Base-by-base conservation (phyloP, 495 filamentous ascomycete genomes). In the Lindgomyces ingoldianus region DNA sequence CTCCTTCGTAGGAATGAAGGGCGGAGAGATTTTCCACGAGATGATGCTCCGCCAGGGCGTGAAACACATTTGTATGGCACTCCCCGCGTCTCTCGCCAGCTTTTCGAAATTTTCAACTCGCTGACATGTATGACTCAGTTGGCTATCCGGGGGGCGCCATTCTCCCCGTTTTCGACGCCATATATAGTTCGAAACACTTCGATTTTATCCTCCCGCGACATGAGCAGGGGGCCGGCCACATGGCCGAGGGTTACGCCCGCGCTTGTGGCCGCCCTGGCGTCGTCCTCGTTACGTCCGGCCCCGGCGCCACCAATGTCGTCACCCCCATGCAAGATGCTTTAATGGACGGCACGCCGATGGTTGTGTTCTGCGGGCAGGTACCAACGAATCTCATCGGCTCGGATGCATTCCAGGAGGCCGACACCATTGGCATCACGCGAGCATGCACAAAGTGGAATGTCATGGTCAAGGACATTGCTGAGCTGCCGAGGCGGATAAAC, bases 11-110 rank as follows among this genome's bases (percentile, higher is more conserved):
- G 95, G 95, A 30, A 90, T 91, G 81, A 96, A 83, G 51, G 95
- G 95, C 75, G 94, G 94, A 72, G 87, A 96, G 74, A 98, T 98
- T 64, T 96, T 98, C 81, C 92, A 98, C 72, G 93, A 98, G 78
- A 98, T 98, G 94, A 96, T 98, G 91, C 83, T 92, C 42, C 81
- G 94, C 72, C 91, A 93, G 64, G 85, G 80, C 64, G 95, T 98
- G 27, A 93, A 96, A 80, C 90, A 95, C 76, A 81, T 97, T 71
- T 78, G 76, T 78, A 69, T 47, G 75, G 72, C 9, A 42, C 41
- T 45, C 26, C 19, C 51, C 18, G 48, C 44, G 48, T 41, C 9
- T 8, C 36, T 41, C n/a, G n/a, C n/a, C n/a, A n/a, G 36, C 36
- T 9, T 18, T 8, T 24, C 8, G 18, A 51, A 24, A 51, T 9